Conservation (phyloP, 208 protist genomes). For the Trichomonas gallinae region DNA sequence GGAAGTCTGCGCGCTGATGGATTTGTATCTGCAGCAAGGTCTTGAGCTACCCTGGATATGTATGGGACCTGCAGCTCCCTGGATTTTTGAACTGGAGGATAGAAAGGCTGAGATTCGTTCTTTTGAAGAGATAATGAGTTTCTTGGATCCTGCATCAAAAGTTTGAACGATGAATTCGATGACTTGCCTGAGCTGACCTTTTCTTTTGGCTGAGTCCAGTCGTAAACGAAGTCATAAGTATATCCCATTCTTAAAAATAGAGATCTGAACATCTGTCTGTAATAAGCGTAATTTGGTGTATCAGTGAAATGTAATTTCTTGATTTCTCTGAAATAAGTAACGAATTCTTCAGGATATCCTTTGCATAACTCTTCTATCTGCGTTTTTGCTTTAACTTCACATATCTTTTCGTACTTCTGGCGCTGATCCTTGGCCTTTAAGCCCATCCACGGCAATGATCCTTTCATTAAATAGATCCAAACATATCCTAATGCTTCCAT, state of each 20-base stretch:
- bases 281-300: neutral
- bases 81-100: neutral
- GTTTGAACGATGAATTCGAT: neutral
- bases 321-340: neutral
- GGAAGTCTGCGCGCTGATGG: neutral
- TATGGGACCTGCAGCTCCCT: neutral
- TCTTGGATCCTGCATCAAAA: neutral
- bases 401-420: slow-evolving; percentile 94
- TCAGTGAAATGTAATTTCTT: neutral
- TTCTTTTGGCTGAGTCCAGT: neutral
- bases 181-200: neutral
- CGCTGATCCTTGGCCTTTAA: slow-evolving; percentile 70
- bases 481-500: slow-evolving; percentile 88
- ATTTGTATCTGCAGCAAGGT: neutral
- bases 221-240: neutral
- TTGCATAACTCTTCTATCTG: slow-evolving; percentile 78
- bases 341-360: slow-evolving; percentile 66
- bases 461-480: slow-evolving; percentile 94
- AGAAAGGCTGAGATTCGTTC: neutral
- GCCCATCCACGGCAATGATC: slow-evolving; percentile 54
- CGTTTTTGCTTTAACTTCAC: slow-evolving; percentile 78
- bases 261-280: neutral
- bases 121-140: neutral
- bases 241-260: neutral
- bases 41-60: neutral